Percentiles rank a stretch among this genome's conserved stretches.
Conservation (phyloP, 148 eudicot genomes). For the Bassia scoparia region DNA sequence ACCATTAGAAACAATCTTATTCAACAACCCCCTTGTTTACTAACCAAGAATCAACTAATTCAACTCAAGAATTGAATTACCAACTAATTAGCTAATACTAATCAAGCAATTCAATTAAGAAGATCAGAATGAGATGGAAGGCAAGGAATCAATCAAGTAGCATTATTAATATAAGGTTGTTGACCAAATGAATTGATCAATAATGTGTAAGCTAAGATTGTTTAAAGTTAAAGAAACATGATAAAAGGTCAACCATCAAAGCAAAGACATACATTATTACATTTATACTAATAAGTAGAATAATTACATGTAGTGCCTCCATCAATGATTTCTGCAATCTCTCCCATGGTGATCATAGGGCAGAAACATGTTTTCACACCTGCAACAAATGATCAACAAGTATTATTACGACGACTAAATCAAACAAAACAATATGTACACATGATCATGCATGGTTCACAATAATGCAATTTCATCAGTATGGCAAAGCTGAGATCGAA, state of each 20-base stretch:
- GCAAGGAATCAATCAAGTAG: no score
- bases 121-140: no score
- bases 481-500: neutral
- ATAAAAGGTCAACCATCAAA: neutral
- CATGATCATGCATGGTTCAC: no score
- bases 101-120: no score
- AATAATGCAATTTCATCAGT: no score
- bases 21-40: neutral
- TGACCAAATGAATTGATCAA: no score
- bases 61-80: neutral
- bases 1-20: neutral
- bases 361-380: slow-evolving; percentile 29
- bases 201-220: no score
- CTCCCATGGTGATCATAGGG: slow-evolving; percentile 31
- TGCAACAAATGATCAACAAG: slow-evolving; percentile 7
- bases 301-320: slow-evolving; percentile 32
- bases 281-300: neutral
- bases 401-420: neutral
- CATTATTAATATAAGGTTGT: no score
- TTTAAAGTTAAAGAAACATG: no score
- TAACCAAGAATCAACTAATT: neutral
- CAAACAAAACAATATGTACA: no score
- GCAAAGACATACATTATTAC: neutral
- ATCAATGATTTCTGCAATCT: slow-evolving; percentile 34
- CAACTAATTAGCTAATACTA: no score